These are phyloP conservation scores for Physcomitrellopsis africana DNA, from an alignment of 225 moss, liverwort and hornwort genomes.

Conservation along the genomic window DNA sequence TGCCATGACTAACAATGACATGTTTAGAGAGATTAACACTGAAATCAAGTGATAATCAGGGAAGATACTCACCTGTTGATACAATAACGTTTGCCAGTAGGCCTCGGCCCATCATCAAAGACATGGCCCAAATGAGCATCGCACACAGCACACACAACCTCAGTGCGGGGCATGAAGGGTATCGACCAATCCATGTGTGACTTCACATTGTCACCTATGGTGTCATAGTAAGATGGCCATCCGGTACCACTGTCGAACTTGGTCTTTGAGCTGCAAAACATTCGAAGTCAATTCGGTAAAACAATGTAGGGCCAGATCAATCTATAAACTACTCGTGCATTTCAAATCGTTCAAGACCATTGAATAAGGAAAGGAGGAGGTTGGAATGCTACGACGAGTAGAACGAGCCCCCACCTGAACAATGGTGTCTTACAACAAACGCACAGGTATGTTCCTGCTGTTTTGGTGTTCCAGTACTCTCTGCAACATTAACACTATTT, in stretches of 20 bases:
- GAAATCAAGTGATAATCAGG: not conserved
- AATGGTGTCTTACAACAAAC: conserved; percentile 87
- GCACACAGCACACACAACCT: conserved; percentile 77
- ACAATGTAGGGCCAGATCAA: not conserved
- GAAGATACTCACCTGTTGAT: conserved; percentile 72
- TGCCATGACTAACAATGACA: not conserved
- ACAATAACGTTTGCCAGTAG: conserved; percentile 87
- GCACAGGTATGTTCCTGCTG: conserved; percentile 68
- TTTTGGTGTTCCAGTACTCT: conserved; percentile 89
- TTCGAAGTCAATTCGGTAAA: not conserved
- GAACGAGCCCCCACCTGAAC: conserved; percentile 49
- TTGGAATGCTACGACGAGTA: not conserved
- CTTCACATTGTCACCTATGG: conserved; percentile 76
- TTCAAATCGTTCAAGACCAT: not conserved
- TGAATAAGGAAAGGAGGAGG: not conserved
- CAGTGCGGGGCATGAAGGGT: conserved; percentile 95
- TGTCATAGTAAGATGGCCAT: conserved; percentile 91
- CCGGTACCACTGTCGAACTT: conserved; percentile 96
- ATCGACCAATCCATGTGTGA: conserved; percentile 83
- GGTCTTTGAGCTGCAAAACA: conserved; percentile 74
- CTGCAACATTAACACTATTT: conserved; percentile 43
- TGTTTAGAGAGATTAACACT: not conserved
- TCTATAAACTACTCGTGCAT: not conserved
- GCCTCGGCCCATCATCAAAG: conserved; percentile 83
- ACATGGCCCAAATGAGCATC: conserved; percentile 96